phyloP scores from a whole-genome alignment of 192 early-diverging fungal species.

The Backusella tuberculispora region DNA sequence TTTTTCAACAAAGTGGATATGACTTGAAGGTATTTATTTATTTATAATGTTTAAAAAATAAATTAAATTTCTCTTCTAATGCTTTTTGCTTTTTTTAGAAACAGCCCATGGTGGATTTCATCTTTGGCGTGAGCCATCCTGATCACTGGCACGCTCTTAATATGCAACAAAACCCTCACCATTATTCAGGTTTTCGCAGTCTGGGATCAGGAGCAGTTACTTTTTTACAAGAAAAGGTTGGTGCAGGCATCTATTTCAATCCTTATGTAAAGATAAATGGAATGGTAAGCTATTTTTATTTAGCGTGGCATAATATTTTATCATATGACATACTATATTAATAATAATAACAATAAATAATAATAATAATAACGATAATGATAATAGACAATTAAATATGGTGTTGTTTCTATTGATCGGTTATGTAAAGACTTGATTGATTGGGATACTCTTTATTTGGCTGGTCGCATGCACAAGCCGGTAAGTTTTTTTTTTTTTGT shows the following conservation, averaged over 20 bases:
- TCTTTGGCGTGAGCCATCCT: slow-evolving; percentile 95
- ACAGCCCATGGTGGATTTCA: slow-evolving; percentile 91
- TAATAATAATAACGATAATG: neutral
- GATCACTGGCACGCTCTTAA: slow-evolving; percentile 98
- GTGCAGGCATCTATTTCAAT: slow-evolving; percentile 96
- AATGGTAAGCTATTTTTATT: slow-evolving; percentile 57
- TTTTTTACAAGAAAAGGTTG: slow-evolving; percentile 79
- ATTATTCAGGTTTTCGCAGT: slow-evolving; percentile 84
- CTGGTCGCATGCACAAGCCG: slow-evolving; percentile 98
- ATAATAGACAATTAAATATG: slow-evolving; percentile 86
- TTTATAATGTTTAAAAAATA: neutral
- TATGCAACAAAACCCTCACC: slow-evolving; percentile 85
- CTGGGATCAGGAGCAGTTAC: slow-evolving; percentile 78
- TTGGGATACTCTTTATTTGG: slow-evolving; percentile 95
- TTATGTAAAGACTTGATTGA: slow-evolving; percentile 87
- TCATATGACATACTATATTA: slow-evolving; percentile 11
- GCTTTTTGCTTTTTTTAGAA: slow-evolving; percentile 33
- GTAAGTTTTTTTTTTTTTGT: slow-evolving; percentile 45
- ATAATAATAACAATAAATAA: neutral
- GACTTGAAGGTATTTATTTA: slow-evolving; percentile 52
- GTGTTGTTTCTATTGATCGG: slow-evolving; percentile 90
- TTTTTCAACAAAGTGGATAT: slow-evolving; percentile 89
- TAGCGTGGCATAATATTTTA: neutral
- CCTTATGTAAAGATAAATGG: slow-evolving; percentile 89
- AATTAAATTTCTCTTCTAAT: slow-evolving; percentile 34